Evolutionary conservation across 2,329 filamentous ascomycete genomes (phyloP), one percentile per base, ranked within the genome.

Genomic region (Diaporthe ampelina): DNA sequence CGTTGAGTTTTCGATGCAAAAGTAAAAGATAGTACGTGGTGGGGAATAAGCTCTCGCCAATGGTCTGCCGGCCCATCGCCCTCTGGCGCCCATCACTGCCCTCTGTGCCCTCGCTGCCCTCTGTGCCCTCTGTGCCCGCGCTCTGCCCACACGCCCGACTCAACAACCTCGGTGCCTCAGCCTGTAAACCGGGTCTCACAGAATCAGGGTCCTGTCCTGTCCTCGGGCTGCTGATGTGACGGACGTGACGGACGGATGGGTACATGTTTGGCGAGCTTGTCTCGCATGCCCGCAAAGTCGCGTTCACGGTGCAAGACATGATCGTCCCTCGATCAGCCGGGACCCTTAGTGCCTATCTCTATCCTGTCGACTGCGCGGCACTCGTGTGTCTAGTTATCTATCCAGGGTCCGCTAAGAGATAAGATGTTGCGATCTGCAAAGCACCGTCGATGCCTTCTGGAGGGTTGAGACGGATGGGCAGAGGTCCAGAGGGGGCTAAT

Each of bases 1-100:
- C 61, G 61, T 67, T 67, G 61, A 67, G 61, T 67, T 67, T 67
- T 67, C 61, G 45, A 67, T 37, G 45, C 45, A 54, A 68, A 68
- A 68, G 63, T 68, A 68, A 68, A 68, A 68, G 63, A 68, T 54
- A 68, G 63, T 68, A 54, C 21, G 15, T 19, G 63, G 48, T 54
- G 63, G 63, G 48, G 63, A 54, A 54, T 26, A 68, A 54, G 45
- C 63, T 68, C 63, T 68, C 48, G n/a, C 63, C 63, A 68, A 68
- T 54, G 54, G 32, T 68, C 63, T 68, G 63, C 48, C 63, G 29
- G 63, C 15, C 26, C n/a, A 10, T 21, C 35, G 17, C 32, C 29
- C 48, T 63, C 58, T 45, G 13, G 24, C 24, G 24, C 32, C n/a
- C 57, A 8, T 40, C 35, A 35, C 57, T 43, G 24, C 58, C 24